Evolutionary conservation across 2,329 filamentous ascomycete genomes (phyloP), one percentile per base, ranked within the genome.

Genomic region (Daldinia sp.): DNA sequence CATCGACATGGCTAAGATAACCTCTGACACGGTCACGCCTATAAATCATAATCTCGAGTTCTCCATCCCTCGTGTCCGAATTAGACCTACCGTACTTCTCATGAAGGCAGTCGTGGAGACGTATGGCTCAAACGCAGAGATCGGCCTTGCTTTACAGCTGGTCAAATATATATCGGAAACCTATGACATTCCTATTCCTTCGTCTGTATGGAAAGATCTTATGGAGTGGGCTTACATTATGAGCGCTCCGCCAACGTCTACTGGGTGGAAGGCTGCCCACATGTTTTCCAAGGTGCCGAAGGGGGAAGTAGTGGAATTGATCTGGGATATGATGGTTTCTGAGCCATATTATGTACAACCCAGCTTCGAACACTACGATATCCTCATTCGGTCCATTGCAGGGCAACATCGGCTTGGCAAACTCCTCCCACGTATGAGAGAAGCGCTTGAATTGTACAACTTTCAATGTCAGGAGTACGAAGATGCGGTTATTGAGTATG

Each of bases 21-120:
- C 51, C n/a, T 57, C 44, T 10, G 37, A 58, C 6, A 37, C 13
- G 9, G 30, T 4, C 9, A 33, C 30, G 3, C 9, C 30, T 33
- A 6, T 10, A 33, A 33, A 33, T 2, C 2, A 23, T 23, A 23
- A 2, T 23, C 20, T 23, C 33, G 33, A 9, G 6, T 35, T 35
- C 33, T 35, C 10, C 33, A 3, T 15, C 35, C 26, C 23, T 2
- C 41, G n/a, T 5, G n/a, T 5, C 18, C 23, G 26, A 9, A 74
- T 83, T 53, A 74, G 83, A 57, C 92, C 93, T 1, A 88, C 86
- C 0, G 69, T 77, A 6, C 81, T 82, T 1, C 82, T 94, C 0
- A 82, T 95, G 23, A 82, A 87, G 61, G 86, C 90, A 7, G 80
- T 94, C n/a, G 90, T 90, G 5, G 89, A 93, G 75, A 82, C 84